A percentile compares a stretch with the other conserved stretches of the same genome.
Evolutionary conservation across 148 eudicot species (phyloP).

Genomic region (Camellia japonica): DNA sequence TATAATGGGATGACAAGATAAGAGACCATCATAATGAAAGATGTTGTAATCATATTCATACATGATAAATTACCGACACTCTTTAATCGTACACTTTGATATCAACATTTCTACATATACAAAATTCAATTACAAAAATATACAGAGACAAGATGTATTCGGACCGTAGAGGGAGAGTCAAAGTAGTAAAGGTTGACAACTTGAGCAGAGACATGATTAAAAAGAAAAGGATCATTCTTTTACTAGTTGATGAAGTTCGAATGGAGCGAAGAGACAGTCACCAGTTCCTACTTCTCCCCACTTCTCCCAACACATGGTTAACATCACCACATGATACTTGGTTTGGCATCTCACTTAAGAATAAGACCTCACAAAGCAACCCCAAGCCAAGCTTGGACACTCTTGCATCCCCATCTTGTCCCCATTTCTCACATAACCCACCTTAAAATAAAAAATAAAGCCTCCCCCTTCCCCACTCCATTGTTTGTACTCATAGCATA

Average conservation of each 20-base stretch:
- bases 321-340: conserved; percentile 4
- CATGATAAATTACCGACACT: no score
- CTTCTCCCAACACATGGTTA: conserved; percentile 7
- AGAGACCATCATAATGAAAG: no score
- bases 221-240: neutral
- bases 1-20: no score
- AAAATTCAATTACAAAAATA: no score
- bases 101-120: no score
- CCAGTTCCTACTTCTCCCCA: neutral
- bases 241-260: neutral
- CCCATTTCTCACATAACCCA: neutral
- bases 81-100: no score
- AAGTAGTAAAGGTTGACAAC: neutral
- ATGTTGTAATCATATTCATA: no score
- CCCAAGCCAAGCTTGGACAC: neutral
- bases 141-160: no score
- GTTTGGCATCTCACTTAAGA: neutral
- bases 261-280: neutral
- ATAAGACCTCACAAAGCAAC: conserved; percentile 3
- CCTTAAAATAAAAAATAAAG: no score
- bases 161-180: no score
- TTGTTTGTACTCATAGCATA: neutral
- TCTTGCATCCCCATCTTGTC: neutral
- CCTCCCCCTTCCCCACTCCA: neutral
- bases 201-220: neutral